Conservation (phyloP, 768 basidiomycete genomes). For the Xerocomellus chrysenteron region DNA sequence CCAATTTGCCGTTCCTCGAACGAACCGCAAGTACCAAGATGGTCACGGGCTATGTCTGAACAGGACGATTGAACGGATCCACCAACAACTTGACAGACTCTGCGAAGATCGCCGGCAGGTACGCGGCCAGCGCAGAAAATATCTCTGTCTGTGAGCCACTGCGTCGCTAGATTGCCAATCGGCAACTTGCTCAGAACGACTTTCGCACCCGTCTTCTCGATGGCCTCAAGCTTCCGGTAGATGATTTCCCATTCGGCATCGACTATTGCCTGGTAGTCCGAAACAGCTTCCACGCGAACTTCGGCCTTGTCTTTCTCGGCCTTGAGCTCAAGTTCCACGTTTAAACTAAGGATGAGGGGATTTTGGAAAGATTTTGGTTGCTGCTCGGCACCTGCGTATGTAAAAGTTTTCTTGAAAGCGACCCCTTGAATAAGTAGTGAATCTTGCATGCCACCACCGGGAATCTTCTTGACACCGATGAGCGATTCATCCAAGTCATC, state of each 20-base stretch:
- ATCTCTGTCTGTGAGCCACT: conserved; percentile 98
- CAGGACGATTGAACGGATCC: conserved; percentile 95
- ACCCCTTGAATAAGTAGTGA: conserved; percentile 88
- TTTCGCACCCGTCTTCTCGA: conserved; percentile 94
- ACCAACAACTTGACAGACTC: conserved; percentile 95
- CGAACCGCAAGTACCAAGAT: conserved; percentile 89
- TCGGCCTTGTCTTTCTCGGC: conserved; percentile 99
- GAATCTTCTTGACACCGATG: conserved; percentile 96
- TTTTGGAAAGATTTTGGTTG: conserved; percentile 91
- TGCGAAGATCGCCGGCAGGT: conserved; percentile 80
- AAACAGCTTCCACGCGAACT: conserved; percentile 93
- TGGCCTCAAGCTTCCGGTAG: conserved; percentile 93
- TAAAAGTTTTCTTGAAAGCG: conserved; percentile 99
- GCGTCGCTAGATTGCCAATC: conserved; percentile 97
- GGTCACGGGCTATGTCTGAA: conserved; percentile 84
- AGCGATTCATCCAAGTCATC: conserved; percentile 92
- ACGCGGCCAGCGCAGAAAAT: conserved; percentile 99
- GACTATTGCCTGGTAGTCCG: conserved; percentile 98
- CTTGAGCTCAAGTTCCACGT: conserved; percentile 97
- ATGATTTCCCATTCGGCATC: conserved; percentile 99
- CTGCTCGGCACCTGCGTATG: conserved; percentile 98
- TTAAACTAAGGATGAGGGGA: conserved; percentile 89
- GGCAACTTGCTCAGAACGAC: conserved; percentile 97
- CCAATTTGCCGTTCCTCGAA: conserved; percentile 97
- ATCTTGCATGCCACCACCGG: conserved; percentile 97